A percentile compares a stretch with the other conserved stretches of the same genome.
phyloP scores from a whole-genome alignment of 345 rosid genomes.

The Tarenaya hassleriana region DNA sequence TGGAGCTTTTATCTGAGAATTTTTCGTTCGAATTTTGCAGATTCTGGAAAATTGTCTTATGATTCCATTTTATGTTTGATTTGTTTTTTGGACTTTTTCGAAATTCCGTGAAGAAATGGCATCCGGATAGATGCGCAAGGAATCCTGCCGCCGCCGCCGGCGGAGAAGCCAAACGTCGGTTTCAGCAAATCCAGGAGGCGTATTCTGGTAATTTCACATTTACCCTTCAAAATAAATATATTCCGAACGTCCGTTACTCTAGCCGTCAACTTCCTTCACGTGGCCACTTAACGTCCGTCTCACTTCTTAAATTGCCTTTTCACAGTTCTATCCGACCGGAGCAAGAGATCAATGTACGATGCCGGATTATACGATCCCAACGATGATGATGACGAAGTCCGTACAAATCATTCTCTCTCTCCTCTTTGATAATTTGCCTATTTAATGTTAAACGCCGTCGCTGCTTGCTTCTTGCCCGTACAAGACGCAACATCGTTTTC shows the following conservation, averaged over 20 bases:
- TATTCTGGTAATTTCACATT: conserved; percentile 55
- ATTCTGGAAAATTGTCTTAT: no score
- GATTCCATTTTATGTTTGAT: not conserved
- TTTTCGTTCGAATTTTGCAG: not conserved
- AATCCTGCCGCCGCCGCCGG: conserved; percentile 47
- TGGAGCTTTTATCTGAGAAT: not conserved
- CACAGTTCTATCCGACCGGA: conserved; percentile 58
- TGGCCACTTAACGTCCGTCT: no score
- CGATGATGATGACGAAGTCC: conserved; percentile 73
- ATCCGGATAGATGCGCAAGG: conserved; percentile 61
- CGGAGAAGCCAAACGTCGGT: conserved; percentile 79
- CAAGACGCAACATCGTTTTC: no score
- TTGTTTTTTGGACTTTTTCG: not conserved
- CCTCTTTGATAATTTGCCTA: no score
- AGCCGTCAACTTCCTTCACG: not conserved
- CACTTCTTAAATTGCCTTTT: not conserved
- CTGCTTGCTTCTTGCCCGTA: no score
- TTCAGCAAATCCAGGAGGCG: conserved; percentile 92
- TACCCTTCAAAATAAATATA: conserved; percentile 1
- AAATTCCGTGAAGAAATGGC: conserved; percentile 62
- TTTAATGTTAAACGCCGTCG: no score
- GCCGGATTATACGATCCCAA: conserved; percentile 81
- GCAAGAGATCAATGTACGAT: conserved; percentile 68
- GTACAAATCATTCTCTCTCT: conserved; percentile 20
- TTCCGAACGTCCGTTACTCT: conserved; percentile 13